Evolutionary conservation across 495 filamentous ascomycete genomes (phyloP).

Genomic region (Sphaerosporella brunnea): DNA sequence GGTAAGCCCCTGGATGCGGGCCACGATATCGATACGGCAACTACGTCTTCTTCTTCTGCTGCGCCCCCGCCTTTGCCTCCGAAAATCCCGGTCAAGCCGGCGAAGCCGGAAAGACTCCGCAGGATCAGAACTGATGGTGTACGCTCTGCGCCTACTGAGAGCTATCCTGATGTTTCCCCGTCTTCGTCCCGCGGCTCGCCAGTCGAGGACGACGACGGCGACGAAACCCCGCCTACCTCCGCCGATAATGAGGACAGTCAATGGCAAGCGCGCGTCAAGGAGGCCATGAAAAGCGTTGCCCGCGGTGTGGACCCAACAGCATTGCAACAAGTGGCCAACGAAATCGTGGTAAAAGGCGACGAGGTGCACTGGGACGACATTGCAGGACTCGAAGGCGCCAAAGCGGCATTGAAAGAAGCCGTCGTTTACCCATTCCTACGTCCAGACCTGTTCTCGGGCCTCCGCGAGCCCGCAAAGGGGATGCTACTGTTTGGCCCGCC

Average conservation of each 20-base stretch:
- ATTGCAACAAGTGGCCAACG: conserved; percentile 82
- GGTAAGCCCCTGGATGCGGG: background rate
- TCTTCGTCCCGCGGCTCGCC: background rate
- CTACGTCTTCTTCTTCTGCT: too few species aligned
- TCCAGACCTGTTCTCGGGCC: conserved; percentile 85
- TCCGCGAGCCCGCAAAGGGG: conserved; percentile 82
- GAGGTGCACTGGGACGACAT: conserved; percentile 93
- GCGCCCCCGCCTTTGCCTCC: background rate
- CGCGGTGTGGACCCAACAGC: conserved; percentile 63
- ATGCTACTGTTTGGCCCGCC: conserved; percentile 96
- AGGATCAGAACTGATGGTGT: background rate
- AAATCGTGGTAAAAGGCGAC: conserved; percentile 88
- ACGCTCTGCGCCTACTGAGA: too few species aligned
- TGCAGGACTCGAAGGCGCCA: conserved; percentile 76
- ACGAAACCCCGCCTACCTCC: background rate
- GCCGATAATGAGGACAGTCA: background rate
- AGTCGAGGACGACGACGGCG: background rate
- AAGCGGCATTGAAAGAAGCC: conserved; percentile 82
- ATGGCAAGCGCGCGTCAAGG: conserved; percentile 30
- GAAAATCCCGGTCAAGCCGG: background rate
- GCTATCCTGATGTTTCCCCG: too few species aligned
- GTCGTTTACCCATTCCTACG: conserved; percentile 96
- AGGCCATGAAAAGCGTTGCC: conserved; percentile 57
- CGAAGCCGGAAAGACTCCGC: background rate
- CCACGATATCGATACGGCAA: too few species aligned